A percentile compares a stretch with the other conserved stretches of the same genome.
phyloP scores from a whole-genome alignment of 139 green algal genomes.

The Spirogloea muscicola region DNA sequence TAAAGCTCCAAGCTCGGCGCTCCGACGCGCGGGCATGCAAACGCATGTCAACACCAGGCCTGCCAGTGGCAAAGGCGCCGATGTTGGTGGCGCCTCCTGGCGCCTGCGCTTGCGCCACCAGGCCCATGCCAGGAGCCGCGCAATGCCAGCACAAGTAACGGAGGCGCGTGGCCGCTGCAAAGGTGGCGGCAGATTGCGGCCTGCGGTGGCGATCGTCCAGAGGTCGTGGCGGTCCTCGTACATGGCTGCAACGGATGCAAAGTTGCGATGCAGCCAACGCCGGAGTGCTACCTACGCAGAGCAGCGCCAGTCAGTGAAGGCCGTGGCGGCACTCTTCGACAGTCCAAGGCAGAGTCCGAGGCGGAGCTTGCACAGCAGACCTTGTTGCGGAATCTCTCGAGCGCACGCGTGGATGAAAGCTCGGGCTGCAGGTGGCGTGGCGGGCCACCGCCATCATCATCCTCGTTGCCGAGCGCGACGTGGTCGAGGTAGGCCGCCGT shows the following conservation, averaged over 20 bases:
- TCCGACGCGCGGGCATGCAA: neutral
- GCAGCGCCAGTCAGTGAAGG: no score
- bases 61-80: neutral
- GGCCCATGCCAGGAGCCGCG: neutral
- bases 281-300: conserved; percentile 27
- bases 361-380: no score
- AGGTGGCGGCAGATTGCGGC: neutral
- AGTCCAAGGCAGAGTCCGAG: no score
- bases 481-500: no score
- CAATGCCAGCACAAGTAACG: no score
- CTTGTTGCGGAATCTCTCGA: no score
- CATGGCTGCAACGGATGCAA: conserved; percentile 46
- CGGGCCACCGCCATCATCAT: no score
- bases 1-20: neutral
- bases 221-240: conserved; percentile 55
- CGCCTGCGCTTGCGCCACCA: neutral
- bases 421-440: no score
- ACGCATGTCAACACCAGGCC: neutral
- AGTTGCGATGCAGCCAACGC: neutral
- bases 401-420: no score
- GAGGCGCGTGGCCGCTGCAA: no score
- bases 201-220: conserved; percentile 10
- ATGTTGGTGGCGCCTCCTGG: neutral
- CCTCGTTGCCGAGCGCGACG: no score
- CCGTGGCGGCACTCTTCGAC: no score